Evolutionary conservation across 805 yeast genomes (phyloP), one percentile per base, ranked within the genome.

Genomic region (Nakazawaea ernobii): DNA sequence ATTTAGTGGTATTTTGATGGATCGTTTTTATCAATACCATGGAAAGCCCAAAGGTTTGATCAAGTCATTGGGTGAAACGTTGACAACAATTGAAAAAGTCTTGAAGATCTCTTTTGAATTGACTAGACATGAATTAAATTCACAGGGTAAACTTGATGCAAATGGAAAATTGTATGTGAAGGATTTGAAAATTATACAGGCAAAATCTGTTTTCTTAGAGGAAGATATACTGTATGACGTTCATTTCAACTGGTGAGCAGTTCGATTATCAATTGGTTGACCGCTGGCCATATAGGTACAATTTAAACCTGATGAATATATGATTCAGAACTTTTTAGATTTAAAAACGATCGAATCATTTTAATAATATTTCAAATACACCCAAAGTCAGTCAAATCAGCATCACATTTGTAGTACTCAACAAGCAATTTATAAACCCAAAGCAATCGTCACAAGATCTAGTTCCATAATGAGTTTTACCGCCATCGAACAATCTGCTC

Each of bases 1-100:
- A 14, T 83, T 85, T 59, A 69, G 82, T 2, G 89, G 84, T 0
- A 57, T 86, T 13, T 53, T 85, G 15, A 70, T 83, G 2, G 77
- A 84, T 53, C 61, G 69, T 1, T 73, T 73, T 52, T 66, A 67
- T 48, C 61, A 66, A 53, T 59, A 58, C 29, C 48, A 28, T 20
- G 55, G 52, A 13, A 45, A 35, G 24, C 35, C 8, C 1, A 51
- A 52, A 0, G 48, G 67, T 5, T 50, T 73, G 13, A 49, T 50
- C 0, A 50, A 53, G 0, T 68, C 80, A 2, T 54, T 77, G 28
- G 64, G 64, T 17, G 67, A 68, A 43, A 70, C 75, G 0, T 53
- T 76, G 5, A 53, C 63, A 2, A 61, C 66, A 20, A 72, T 75
- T 29, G 70, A 68, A 29, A 58, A 62, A 29, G 78, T 78, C 2